Evolutionary conservation across 2,329 filamentous ascomycete genomes (phyloP).

Genomic region (Byssothecium circinans): DNA sequence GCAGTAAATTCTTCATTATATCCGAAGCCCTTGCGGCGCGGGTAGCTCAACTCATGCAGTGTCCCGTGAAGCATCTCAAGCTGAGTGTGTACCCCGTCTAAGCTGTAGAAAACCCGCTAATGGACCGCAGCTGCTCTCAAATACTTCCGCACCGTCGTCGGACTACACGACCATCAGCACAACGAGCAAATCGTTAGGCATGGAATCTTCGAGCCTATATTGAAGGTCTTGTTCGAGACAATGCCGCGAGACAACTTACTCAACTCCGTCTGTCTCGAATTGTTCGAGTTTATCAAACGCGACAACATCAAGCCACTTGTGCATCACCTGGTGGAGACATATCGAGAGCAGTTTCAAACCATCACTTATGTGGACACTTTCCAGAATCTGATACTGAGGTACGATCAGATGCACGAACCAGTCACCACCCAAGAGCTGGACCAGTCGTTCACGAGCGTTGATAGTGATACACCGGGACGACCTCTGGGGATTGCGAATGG

Average conservation of each 20-base stretch:
- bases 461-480: conserved; percentile 51
- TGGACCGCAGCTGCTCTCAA: conserved; percentile 74
- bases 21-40: conserved; percentile 75
- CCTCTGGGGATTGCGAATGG: conserved; percentile 56
- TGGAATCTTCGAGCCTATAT: conserved; percentile 77
- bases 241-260: conserved; percentile 92
- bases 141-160: conserved; percentile 86
- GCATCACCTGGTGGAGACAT: conserved; percentile 80
- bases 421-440: conserved; percentile 60
- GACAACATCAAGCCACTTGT: conserved; percentile 69
- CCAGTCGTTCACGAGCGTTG: conserved; percentile 71
- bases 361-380: conserved; percentile 88
- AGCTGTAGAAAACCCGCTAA: conserved; percentile 18
- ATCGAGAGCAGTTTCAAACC: conserved; percentile 72
- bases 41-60: conserved; percentile 78
- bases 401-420: conserved; percentile 70
- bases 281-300: conserved; percentile 84
- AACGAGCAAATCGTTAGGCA: conserved; percentile 81
- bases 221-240: conserved; percentile 80
- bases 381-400: conserved; percentile 70
- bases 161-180: conserved; percentile 88
- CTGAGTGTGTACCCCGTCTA: conserved; percentile 65
- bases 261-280: conserved; percentile 89
- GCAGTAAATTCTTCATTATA: conserved; percentile 86
- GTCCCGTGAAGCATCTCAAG: conserved; percentile 88